Evolutionary conservation across 768 basidiomycete genomes (phyloP), one percentile per base, ranked within the genome.

Genomic region (Daedaleopsis sinensis): DNA sequence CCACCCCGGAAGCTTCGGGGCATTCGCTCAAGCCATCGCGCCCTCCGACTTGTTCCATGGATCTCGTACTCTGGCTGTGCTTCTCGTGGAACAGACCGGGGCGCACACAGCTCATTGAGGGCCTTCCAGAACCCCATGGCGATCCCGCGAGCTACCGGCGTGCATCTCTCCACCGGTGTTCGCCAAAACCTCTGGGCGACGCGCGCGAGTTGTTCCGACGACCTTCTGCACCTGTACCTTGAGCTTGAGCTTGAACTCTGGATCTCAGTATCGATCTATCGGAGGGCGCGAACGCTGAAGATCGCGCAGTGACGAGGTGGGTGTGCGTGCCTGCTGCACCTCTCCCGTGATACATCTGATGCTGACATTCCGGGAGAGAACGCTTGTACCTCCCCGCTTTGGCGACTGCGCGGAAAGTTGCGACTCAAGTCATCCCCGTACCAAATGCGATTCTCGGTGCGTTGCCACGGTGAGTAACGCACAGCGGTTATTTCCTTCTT

Each of bases 171-270:
- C 23, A 23, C 47, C 47, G 47, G 47, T 49, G 47, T 9, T 49
- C 47, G 47, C 47, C 47, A 49, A 49, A 24, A 49, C 23, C 47
- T 24, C 19, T 21, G 47, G 10, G 7, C 23, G 23, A 3, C 11
- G 11, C 39, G 47, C 47, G 47, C 47, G 47, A 49, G 47, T 49
- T 49, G 47, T 49, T 49, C 47, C 47, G 47, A 49, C 21, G 11
- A 1, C 13, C 47, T 5, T 49, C 21, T 10, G 19, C 19, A 49
- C 19, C n/a, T n/a, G 44, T 18, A 46, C 21, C 44, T 46, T n/a
- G n/a, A 10, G 3, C 44, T 10, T 10, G 18, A 8, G 44, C 44
- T 46, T n/a, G n/a, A 10, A 10, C 44, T 10, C 4, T 46, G 16
- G 44, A 46, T 46, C 44, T 46, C 44, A 46, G 18, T 7, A 32